These are phyloP conservation scores for Mucor mucedo DNA, from an alignment of 371 early-diverging fungal species.

Conservation along the genomic window DNA sequence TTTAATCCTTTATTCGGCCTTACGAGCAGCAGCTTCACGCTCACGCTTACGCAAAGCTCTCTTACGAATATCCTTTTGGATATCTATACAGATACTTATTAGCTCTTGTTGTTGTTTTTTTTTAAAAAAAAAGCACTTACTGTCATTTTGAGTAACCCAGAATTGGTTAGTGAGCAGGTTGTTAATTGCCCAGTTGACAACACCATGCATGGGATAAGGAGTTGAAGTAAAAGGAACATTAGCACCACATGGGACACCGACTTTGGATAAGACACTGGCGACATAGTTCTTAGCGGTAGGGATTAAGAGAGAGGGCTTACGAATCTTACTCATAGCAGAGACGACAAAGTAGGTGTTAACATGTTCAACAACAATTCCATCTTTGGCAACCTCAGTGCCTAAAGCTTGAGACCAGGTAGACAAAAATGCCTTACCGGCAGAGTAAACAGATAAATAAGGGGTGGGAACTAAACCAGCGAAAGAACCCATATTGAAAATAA, in stretches of 20 bases:
- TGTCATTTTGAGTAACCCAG: constrained; percentile 71
- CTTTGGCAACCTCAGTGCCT: constrained; percentile 78
- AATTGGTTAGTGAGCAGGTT: constrained; percentile 62
- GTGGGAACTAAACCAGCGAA: constrained; percentile 89
- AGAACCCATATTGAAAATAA: constrained; percentile 95
- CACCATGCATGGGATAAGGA: constrained; percentile 84
- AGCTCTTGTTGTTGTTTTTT: background rate
- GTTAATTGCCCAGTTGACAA: constrained; percentile 77
- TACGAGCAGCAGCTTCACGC: constrained; percentile 60
- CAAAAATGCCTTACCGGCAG: constrained; percentile 94
- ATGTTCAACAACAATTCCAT: constrained; percentile 87
- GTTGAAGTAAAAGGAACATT: constrained; percentile 73
- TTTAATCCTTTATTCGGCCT: constrained; percentile 11
- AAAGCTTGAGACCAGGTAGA: constrained; percentile 90
- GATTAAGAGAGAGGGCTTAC: constrained; percentile 73
- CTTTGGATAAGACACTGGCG: constrained; percentile 67
- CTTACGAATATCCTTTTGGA: constrained; percentile 73
- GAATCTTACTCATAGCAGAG: constrained; percentile 92
- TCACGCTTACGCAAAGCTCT: constrained; percentile 76
- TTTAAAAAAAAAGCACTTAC: constrained; percentile 30
- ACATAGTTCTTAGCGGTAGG: constrained; percentile 89
- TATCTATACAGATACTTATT: constrained; percentile 31
- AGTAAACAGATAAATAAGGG: constrained; percentile 91
- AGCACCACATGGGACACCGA: constrained; percentile 81
- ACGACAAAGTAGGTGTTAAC: constrained; percentile 94